These are phyloP conservation scores for Trichoderma sp. DNA, from an alignment of 2,329 filamentous ascomycete genomes.

Conservation along the genomic window DNA sequence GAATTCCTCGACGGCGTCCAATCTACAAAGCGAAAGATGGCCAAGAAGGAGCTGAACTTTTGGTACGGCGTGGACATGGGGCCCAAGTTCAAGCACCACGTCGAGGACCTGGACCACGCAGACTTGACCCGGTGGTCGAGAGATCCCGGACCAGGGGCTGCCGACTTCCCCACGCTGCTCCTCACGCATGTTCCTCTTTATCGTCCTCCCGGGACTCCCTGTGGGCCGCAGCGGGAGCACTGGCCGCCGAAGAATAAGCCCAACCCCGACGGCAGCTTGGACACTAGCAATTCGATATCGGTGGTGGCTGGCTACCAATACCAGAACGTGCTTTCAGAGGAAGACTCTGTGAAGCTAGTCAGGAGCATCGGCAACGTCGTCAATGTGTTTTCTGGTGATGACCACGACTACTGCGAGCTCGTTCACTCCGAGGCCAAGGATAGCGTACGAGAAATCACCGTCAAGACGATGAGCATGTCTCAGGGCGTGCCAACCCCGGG, in stretches of 20 bases:
- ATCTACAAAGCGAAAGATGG: constrained; percentile 64
- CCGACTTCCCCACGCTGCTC: constrained; percentile 81
- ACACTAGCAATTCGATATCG: constrained; percentile 76
- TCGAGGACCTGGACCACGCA: constrained; percentile 59
- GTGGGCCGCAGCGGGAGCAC: constrained; percentile 81
- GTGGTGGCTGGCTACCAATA: constrained; percentile 88
- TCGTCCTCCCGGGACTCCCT: constrained; percentile 78
- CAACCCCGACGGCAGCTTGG: constrained; percentile 59
- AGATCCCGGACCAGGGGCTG: constrained; percentile 47
- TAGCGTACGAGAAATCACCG: constrained; percentile 79
- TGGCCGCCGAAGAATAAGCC: constrained; percentile 70
- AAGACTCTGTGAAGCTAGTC: constrained; percentile 74
- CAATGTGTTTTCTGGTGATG: constrained; percentile 91
- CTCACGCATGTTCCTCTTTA: constrained; percentile 91
- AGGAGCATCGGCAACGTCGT: constrained; percentile 77
- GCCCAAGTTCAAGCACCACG: constrained; percentile 57
- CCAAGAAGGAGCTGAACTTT: constrained; percentile 66
- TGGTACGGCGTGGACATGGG: constrained; percentile 63
- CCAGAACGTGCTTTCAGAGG: constrained; percentile 83
- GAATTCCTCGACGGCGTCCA: constrained; percentile 73
- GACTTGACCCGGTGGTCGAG: constrained; percentile 37
- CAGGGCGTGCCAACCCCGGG: constrained; percentile 92
- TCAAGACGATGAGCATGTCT: constrained; percentile 93
- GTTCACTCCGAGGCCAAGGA: constrained; percentile 70
- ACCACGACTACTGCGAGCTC: constrained; percentile 96